Evolutionary conservation across 805 yeast genomes (phyloP), one percentile per base, ranked within the genome.

Genomic region (Alloascoidea africana): DNA sequence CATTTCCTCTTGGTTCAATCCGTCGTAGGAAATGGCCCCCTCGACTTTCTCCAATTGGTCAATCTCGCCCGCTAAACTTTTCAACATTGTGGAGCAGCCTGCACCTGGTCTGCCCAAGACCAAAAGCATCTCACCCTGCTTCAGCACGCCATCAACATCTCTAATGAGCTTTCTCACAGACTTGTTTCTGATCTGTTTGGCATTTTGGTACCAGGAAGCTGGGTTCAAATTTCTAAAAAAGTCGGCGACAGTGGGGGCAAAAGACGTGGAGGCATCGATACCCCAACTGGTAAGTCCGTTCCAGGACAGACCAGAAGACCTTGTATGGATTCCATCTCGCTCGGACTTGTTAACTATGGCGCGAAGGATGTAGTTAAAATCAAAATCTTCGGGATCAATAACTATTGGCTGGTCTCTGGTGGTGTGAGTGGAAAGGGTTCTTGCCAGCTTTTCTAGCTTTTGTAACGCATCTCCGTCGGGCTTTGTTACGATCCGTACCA

Each of bases 31-130:
- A 41, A 80, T 55, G 15, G 65, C 62, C 43, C 86, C 85, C 32
- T 65, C 65, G 30, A 65, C 65, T 23, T 62, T 59, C 14, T 63
- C 57, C 51, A 63, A 67, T 18, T 59, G 57, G 41, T 58, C 56
- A 14, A 68, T 67, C 44, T 71, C 74, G 39, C 74, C 76, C 8
- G 85, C 72, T 44, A 79, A 59, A 2, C 80, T 66, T 46, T 75
- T 74, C 51, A 79, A 59, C 36, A 79, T 60, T 2, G 85, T 70
- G 3, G 87, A 74, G 53, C 87, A 80, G 35, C 91, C 91, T 17
- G 89, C 77, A 47, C 89, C 86, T 2, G 89, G 86, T 43, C 79
- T 68, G 38, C 82, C 84, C 27, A 76, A 54, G 4, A 79, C 86
- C 36, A 79, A 58, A 19, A 74, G 65, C 74, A 77, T 68, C 47